phyloP scores from a whole-genome alignment of 129 eudicot genomes.

The Tagetes patula region DNA sequence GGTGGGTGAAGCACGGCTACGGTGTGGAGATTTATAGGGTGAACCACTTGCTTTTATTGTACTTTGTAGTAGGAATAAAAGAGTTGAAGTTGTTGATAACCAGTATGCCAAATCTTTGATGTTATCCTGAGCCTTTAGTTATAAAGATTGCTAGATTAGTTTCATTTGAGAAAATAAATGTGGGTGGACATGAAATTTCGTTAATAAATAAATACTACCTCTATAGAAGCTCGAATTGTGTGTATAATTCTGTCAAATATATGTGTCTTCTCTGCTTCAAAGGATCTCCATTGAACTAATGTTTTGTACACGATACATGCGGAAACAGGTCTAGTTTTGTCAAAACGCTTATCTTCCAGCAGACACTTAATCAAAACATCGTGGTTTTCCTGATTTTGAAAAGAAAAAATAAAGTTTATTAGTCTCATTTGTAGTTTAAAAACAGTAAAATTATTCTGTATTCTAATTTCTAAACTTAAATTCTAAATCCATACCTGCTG shows the following conservation, averaged over 20 bases:
- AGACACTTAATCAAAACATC: conserved; percentile 88
- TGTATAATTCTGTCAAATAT: conserved; percentile 91
- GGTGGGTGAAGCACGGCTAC: conserved; percentile 75
- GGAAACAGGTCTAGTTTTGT: conserved; percentile 85
- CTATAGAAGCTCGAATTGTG: conserved; percentile 77
- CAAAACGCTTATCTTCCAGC: conserved; percentile 77
- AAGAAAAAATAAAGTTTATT: neutral
- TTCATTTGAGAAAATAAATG: conserved; percentile 1
- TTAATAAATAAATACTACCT: conserved; percentile 46
- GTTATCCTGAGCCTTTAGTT: conserved; percentile 63
- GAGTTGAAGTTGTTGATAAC: conserved; percentile 89
- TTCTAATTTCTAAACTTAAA: conserved; percentile 5
- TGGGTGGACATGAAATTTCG: neutral
- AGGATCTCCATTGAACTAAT: conserved; percentile 97
- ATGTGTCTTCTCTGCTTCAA: conserved; percentile 92
- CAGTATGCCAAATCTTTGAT: conserved; percentile 77
- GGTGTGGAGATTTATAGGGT: conserved; percentile 59
- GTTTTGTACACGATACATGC: conserved; percentile 87
- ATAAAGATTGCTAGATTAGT: conserved; percentile 23
- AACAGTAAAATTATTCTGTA: neutral
- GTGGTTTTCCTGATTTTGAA: conserved; percentile 67
- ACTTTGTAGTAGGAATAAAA: conserved; percentile 80
- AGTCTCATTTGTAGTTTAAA: neutral
- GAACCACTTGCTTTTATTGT: conserved; percentile 91
- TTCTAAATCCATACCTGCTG: conserved; percentile 69